Percentiles rank a stretch among this genome's conserved stretches.
These are phyloP conservation scores for Lachnellula cervina DNA, from an alignment of 2,329 filamentous ascomycete species.

Conservation along the genomic window DNA sequence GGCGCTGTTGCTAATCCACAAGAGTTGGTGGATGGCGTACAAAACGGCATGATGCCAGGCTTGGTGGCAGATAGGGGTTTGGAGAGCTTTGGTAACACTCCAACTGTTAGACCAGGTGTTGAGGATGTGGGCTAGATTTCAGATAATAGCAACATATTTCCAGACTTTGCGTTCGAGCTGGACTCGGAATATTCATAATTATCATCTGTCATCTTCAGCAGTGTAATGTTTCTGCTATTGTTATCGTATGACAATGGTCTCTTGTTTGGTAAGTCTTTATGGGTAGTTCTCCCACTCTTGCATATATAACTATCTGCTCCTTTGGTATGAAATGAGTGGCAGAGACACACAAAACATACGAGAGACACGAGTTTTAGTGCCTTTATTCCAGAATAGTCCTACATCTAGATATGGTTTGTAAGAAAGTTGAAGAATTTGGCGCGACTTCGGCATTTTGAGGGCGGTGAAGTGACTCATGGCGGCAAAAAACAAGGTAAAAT, in stretches of 20 bases:
- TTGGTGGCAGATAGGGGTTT: conserved; percentile 30
- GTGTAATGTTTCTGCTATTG: no score
- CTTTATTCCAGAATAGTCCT: not conserved
- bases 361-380: no score
- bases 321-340: no score
- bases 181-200: no score
- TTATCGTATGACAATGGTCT: no score
- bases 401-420: not conserved
- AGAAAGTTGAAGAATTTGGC: not conserved
- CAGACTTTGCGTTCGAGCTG: no score
- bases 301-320: no score
- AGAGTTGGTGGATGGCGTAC: conserved; percentile 9
- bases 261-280: no score
- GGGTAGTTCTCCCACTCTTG: no score
- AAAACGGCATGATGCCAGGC: conserved; percentile 5
- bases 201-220: no score
- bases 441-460: conserved; percentile 7
- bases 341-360: no score
- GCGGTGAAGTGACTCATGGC: conserved; percentile 14
- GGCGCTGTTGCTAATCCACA: conserved; percentile 27
- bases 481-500: conserved; percentile 11
- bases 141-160: no score
- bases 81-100: conserved; percentile 38
- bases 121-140: conserved; percentile 25
- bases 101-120: conserved; percentile 25